These are phyloP conservation scores for Didymella pinodella DNA, from an alignment of 2,329 filamentous ascomycete genomes.

Conservation along the genomic window DNA sequence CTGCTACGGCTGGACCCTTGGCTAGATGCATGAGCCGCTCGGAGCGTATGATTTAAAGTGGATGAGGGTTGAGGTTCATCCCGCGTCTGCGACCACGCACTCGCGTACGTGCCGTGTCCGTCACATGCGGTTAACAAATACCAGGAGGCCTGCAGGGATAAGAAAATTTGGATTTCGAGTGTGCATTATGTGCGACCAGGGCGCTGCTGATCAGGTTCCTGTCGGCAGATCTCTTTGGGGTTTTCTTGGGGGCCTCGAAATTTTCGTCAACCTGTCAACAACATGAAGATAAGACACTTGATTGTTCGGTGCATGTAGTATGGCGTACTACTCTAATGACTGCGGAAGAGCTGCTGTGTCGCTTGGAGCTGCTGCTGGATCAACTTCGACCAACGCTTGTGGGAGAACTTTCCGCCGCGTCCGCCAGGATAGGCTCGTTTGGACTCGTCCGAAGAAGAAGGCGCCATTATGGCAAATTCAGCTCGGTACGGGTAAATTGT, in stretches of 20 bases:
- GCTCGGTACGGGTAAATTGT: conserved; percentile 6
- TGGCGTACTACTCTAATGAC: neutral
- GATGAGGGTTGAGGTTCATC: conserved; percentile 12
- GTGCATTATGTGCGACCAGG: conserved; percentile 4
- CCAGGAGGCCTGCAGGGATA: conserved; percentile 9
- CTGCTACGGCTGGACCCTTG: conserved; percentile 25
- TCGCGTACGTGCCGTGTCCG: conserved; percentile 16
- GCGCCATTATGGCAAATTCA: conserved; percentile 11
- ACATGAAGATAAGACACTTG: neutral
- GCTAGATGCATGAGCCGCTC: conserved; percentile 17
- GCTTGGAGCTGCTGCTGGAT: neutral
- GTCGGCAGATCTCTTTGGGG: neutral
- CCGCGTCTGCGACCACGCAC: conserved; percentile 6
- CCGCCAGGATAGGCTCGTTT: conserved; percentile 1
- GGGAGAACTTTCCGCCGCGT: conserved; percentile 9
- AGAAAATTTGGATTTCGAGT: conserved; percentile 8
- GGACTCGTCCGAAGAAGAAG: conserved; percentile 7
- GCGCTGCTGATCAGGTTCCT: conserved; percentile 19
- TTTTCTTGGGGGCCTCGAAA: conserved; percentile 2
- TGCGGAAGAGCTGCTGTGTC: conserved; percentile 1
- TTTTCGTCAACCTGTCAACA: neutral
- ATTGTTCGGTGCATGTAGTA: neutral
- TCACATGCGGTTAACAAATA: conserved; percentile 9
- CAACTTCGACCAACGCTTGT: neutral
- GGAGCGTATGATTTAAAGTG: conserved; percentile 20